Base-by-base conservation (phyloP, 2,329 filamentous ascomycete genomes). In the Aureobasidium subglaciale region DNA sequence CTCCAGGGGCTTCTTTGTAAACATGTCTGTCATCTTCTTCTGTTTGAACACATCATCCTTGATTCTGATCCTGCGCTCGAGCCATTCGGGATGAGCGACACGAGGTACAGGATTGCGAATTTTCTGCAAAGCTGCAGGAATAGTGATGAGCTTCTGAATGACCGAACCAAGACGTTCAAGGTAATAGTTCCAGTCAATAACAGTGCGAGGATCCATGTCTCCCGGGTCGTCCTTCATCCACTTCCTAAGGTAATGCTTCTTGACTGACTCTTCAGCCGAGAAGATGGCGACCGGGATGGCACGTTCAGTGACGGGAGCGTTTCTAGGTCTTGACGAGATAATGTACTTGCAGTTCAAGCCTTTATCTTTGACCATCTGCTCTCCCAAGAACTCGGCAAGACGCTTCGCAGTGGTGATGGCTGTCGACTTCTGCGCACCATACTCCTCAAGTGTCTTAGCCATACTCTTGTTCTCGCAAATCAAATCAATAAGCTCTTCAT, bases 291-390 rank as follows among this genome's bases (percentile, higher is more conserved):
- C 90, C 0, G 93, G 93, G 58, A 99, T 82, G 20, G 93, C 93
- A 64, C 93, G 82, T 62, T 99, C 95, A 0, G 93, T 99, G 59
- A 99, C 91, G 1, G 93, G 92, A 0, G 92, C 89, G 65, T 88
- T 88, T 65, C 85, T 88, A 4, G 93, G 93, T 60, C 81, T 83
- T 13, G 90, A 81, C 50, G 91, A 96, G 66, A 99, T 96, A 69
- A 99, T 96, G 71, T 97, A 99, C 73, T 97, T 97, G 84, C 93
- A 99, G 75, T 99, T 99, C 63, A 99, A 72, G 3, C 93, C 93
- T 71, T 97, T 99, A 73, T 99, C 95, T 68, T 99, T 99, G 65
- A 96, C 85, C 95, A 99, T 99, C 67, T 96, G 90, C 68, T 96
- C 92, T 32, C 93, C 93, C 59, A 99, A 69, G 68, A 99, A 99